A percentile compares a stretch with the other conserved stretches of the same genome.
These are phyloP conservation scores for Thermothelomyces thermophilus DNA, from an alignment of 2,329 filamentous ascomycete species.

Conservation along the genomic window DNA sequence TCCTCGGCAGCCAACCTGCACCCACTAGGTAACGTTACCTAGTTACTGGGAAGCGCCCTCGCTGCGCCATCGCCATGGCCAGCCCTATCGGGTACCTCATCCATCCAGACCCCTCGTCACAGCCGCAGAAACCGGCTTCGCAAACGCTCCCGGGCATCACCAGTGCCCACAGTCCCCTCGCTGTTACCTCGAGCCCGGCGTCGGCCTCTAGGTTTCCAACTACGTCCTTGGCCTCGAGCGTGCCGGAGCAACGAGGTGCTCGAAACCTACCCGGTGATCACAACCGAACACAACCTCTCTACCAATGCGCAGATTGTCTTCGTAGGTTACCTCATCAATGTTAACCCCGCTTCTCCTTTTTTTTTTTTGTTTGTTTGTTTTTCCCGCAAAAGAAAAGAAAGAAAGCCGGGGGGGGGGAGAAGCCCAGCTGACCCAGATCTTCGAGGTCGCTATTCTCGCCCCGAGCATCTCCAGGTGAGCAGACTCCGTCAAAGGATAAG, in stretches of 20 bases:
- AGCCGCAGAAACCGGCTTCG: not conserved
- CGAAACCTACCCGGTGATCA: constrained; percentile 19
- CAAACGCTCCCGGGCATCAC: not conserved
- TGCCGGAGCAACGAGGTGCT: constrained; percentile 8
- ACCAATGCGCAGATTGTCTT: constrained; percentile 47
- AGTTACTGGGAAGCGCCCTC: too few relatives aligned
- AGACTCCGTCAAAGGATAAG: not conserved
- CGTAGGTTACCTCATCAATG: constrained; percentile 23
- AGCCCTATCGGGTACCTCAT: constrained; percentile 24
- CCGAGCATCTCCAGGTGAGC: constrained; percentile 43
- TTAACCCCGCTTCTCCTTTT: not conserved
- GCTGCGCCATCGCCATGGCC: constrained; percentile 13
- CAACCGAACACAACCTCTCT: constrained; percentile 27
- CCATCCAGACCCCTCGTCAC: constrained; percentile 16
- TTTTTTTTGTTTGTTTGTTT: not conserved
- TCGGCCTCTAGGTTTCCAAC: constrained; percentile 3
- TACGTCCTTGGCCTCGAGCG: constrained; percentile 5
- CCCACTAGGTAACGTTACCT: too few relatives aligned
- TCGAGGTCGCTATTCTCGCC: constrained; percentile 40
- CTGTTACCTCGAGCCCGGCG: constrained; percentile 2
- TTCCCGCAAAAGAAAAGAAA: too few relatives aligned
- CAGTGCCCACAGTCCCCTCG: constrained; percentile 8
- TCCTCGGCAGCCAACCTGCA: too few relatives aligned
- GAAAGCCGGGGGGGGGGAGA: too few relatives aligned
- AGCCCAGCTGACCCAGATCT: not conserved